Evolutionary conservation across 1,139 yeast genomes (phyloP).

Genomic region (Blastobotrys capitulatus): DNA sequence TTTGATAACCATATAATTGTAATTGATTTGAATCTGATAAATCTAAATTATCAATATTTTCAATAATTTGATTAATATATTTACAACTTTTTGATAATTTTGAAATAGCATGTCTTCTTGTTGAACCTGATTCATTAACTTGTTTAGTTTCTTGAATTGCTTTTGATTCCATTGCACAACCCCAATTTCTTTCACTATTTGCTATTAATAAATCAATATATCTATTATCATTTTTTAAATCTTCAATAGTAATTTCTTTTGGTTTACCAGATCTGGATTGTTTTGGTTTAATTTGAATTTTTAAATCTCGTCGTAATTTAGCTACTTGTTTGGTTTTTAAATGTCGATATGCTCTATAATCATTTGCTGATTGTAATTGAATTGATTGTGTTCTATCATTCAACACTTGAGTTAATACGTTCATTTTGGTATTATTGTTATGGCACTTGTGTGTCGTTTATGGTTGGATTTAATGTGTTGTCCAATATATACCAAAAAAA

Average conservation of each 20-base stretch:
- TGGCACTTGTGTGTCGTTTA: neutral
- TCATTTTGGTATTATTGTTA: constrained; percentile 18
- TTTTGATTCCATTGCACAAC: constrained; percentile 63
- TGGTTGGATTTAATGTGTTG: neutral
- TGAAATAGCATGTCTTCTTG: constrained; percentile 50
- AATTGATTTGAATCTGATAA: constrained; percentile 24
- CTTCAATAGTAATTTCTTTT: constrained; percentile 37
- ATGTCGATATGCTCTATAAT: constrained; percentile 32
- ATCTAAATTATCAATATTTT: constrained; percentile 20
- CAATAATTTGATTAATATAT: constrained; percentile 39
- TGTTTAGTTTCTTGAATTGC: constrained; percentile 49
- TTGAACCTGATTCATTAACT: constrained; percentile 26
- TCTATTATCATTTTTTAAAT: constrained; percentile 42
- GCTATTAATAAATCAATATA: constrained; percentile 48
- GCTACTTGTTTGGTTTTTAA: constrained; percentile 41
- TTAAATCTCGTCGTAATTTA: constrained; percentile 52
- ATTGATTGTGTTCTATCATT: constrained; percentile 29
- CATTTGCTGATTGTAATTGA: constrained; percentile 40
- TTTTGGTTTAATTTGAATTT: constrained; percentile 49
- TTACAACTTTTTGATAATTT: constrained; percentile 62
- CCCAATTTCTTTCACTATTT: constrained; percentile 62
- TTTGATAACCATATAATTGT: constrained; percentile 57
- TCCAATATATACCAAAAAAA: too few species aligned
- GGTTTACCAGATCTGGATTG: constrained; percentile 30
- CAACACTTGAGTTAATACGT: constrained; percentile 27